Evolutionary conservation across 768 basidiomycete genomes (phyloP), one percentile per base, ranked within the genome.

Genomic region (Galerina sulciceps): DNA sequence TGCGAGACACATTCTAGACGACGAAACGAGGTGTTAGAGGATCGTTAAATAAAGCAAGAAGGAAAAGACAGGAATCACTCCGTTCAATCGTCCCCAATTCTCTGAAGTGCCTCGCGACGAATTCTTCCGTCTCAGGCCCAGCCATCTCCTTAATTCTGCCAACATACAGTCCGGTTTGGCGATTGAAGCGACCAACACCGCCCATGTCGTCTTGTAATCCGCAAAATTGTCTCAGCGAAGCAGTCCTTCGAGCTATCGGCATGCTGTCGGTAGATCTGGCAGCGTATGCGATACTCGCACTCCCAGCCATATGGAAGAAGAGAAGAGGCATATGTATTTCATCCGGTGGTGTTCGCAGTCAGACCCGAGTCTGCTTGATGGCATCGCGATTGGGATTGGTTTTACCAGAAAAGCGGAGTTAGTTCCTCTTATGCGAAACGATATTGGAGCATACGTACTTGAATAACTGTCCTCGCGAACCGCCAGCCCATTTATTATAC

Each of bases 401-500:
- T 85, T 98, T 96, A 70, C 93, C 96, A 67, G 10, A 54, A 10
- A 35, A 43, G 4, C 26, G 22, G 49, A 63, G 11, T 68, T 57
- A 40, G 62, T 50, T 46, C 31, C 31, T 3, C 22, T 18, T 18
- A 20, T 44, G 2, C 14, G 43, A 44, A 10, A 44, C 4, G 22
- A n/a, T 44, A 17, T 10, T 15, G 5, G 8, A 44, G 17, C 2
- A 4, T 13, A 60, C 89, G 57, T 63, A 94, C 95, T 94, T 36
- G 95, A 96, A 71, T 98, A 94, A 57, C 86, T 90, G 71, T 99
- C 96, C 73, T 98, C 97, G 31, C 94, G 86, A 72, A 55, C 96
- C 97, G 53, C 97, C 97, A n/a, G 97, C 97, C 96, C 96, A 99
- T 77, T 97, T 96, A 75, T 98, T 95, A 72, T 96, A 99, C 96